Percentiles rank a stretch among this genome's conserved stretches.
Evolutionary conservation across 2,329 filamentous ascomycete genomes (phyloP).

Genomic region (Trichoderma harzianum): DNA sequence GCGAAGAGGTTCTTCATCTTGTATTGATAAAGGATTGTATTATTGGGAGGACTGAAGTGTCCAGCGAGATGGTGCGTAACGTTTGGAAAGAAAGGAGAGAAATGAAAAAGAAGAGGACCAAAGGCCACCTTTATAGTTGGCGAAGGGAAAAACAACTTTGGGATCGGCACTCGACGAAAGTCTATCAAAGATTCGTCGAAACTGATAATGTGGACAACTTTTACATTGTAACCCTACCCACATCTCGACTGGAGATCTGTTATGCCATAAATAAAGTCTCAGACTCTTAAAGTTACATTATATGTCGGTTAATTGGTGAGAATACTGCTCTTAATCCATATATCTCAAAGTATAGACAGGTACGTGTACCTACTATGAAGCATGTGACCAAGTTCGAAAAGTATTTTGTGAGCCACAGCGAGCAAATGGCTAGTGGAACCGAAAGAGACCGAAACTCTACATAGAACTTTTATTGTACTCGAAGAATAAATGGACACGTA

Average conservation of each 20-base stretch:
- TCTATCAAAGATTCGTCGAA: not conserved
- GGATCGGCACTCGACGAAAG: not conserved
- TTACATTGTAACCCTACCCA: not conserved
- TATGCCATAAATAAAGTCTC: not conserved
- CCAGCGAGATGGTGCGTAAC: no score
- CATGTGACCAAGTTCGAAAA: not conserved
- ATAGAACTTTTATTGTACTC: fast-evolving
- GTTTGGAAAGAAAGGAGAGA: not conserved
- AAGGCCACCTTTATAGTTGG: not conserved
- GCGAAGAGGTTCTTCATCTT: not conserved
- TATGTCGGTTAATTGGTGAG: fast-evolving
- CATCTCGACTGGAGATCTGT: not conserved
- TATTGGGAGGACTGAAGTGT: not conserved
- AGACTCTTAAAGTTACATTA: not conserved
- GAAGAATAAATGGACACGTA: not conserved
- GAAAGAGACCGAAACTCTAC: not conserved
- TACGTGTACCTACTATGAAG: not conserved
- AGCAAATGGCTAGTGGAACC: not conserved
- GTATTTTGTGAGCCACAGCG: not conserved
- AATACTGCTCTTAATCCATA: fast-evolving
- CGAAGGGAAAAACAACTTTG: not conserved
- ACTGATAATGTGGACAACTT: not conserved
- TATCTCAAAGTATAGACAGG: not conserved
- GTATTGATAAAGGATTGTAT: not conserved
- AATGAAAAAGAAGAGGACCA: not conserved